Evolutionary conservation across 441 rosid species (phyloP), one percentile per base, ranked within the genome.

Genomic region (Populus trichocarpa): DNA sequence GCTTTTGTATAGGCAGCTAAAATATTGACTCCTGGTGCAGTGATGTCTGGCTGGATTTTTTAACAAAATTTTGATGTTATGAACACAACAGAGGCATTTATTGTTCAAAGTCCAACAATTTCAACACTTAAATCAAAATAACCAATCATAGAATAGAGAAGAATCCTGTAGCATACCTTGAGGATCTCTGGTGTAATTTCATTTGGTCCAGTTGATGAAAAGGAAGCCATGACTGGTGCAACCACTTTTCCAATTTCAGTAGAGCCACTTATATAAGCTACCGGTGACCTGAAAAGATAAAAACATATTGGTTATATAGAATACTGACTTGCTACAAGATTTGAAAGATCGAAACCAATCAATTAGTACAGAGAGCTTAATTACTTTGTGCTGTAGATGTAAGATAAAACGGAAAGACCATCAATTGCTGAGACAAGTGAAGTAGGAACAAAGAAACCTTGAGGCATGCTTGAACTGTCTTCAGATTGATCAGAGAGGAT

Each of bases 131-230:
- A 40, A 40, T 40, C 40, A 40, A 40, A 40, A 40, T 40, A 36
- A 40, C 13, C 13, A 2, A 40, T 10, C 14, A 40, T 10, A 11
- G 46, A 40, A 10, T 36, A 40, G 46, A 40, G 46, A 8, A 38
- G 10, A 38, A 8, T 8, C 12, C 12, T 40, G 12, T 40, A 40
- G 12, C 46, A 40, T 2, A 82, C 82, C 82, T 88, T 88, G 50
- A 88, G 82, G 71, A 86, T 80, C 13, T 80, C 74, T 69, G 81
- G 78, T n/a, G 83, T 84, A 6, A 88, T 30, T 11, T 8, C 16
- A 79, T 86, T 86, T 0, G 88, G 90, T 57, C 87, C 89, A 3
- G 76, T 38, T n/a, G 90, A 82, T 6, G 89, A 84, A 78, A 84
- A 86, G 7, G 72, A 8, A 26, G 85, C 85, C 83, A 88, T 79